Evolutionary conservation across 441 rosid species (phyloP).

Genomic region (Pelargonium australe): DNA sequence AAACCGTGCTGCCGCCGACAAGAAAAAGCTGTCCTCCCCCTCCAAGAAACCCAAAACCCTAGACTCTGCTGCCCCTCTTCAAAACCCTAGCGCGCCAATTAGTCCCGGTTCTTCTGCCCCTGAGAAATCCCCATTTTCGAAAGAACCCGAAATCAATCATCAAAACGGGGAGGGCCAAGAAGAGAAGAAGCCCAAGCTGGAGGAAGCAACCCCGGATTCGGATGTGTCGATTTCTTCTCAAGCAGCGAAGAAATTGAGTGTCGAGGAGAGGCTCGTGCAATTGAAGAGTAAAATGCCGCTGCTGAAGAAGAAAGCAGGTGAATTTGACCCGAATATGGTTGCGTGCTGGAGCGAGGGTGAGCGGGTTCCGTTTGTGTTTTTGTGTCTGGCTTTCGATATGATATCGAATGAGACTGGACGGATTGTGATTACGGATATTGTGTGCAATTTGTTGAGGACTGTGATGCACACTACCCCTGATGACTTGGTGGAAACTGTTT

Average conservation of each 20-base stretch:
- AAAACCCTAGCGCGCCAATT: conserved; percentile 25
- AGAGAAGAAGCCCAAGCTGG: conserved; percentile 19
- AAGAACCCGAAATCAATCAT: background rate
- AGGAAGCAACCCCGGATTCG: conserved; percentile 2
- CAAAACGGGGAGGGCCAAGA: conserved; percentile 19
- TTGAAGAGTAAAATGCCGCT: conserved; percentile 48
- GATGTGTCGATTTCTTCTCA: background rate
- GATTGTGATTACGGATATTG: conserved; percentile 75
- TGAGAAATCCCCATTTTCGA: conserved; percentile 13
- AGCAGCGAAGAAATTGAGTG: conserved; percentile 30
- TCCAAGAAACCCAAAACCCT: conserved; percentile 53
- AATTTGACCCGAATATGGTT: conserved; percentile 48
- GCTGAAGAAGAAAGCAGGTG: conserved; percentile 58
- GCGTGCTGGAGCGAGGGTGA: conserved; percentile 69
- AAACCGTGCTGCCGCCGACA: conserved; percentile 62
- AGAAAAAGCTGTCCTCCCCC: conserved; percentile 35
- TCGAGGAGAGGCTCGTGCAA: conserved; percentile 34
- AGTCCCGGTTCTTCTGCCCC: conserved; percentile 14
- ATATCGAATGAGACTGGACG: conserved; percentile 61
- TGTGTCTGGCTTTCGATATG: conserved; percentile 60
- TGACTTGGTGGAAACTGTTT: conserved; percentile 64
- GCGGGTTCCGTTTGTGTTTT: conserved; percentile 72
- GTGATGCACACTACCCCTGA: conserved; percentile 70
- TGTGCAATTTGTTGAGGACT: conserved; percentile 72
- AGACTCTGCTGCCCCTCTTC: conserved; percentile 11